These are phyloP conservation scores for Flaveria floridana DNA, from an alignment of 140 eudicot species.

Conservation along the genomic window DNA sequence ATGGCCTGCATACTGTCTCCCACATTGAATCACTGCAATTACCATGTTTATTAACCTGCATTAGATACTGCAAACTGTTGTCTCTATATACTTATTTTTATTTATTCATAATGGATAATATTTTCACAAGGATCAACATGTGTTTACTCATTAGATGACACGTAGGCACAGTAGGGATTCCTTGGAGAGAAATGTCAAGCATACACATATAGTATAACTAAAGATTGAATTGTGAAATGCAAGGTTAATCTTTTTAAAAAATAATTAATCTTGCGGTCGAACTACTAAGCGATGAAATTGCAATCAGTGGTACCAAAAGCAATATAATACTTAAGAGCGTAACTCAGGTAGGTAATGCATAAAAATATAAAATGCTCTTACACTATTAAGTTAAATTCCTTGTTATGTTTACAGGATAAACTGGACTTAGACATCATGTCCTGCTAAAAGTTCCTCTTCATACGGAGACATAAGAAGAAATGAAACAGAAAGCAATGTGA, in stretches of 20 bases:
- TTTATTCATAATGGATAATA: background rate
- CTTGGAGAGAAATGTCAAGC: background rate
- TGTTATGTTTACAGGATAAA: background rate
- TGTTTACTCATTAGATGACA: constrained; percentile 12
- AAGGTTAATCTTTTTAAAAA: constrained; percentile 19
- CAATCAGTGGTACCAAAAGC: constrained; percentile 7
- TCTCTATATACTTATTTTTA: background rate
- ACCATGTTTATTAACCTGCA: constrained; percentile 34
- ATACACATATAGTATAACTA: background rate
- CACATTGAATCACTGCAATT: constrained; percentile 56
- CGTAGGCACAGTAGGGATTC: background rate
- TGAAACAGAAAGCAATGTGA: no score
- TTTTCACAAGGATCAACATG: background rate
- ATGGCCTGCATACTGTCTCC: constrained; percentile 81
- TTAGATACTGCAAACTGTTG: constrained; percentile 5
- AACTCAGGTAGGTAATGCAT: constrained; percentile 10
- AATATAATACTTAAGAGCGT: constrained; percentile 5
- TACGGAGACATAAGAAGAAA: background rate
- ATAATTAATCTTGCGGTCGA: constrained; percentile 11
- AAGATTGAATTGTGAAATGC: constrained; percentile 9
- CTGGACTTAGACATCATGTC: constrained; percentile 3
- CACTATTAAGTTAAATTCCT: background rate
- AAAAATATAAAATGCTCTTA: background rate
- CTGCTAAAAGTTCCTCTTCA: background rate
- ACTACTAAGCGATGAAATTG: background rate